Conservation (phyloP, 1,284 basidiomycete species). For the Cryptococcus jaspeensis region DNA sequence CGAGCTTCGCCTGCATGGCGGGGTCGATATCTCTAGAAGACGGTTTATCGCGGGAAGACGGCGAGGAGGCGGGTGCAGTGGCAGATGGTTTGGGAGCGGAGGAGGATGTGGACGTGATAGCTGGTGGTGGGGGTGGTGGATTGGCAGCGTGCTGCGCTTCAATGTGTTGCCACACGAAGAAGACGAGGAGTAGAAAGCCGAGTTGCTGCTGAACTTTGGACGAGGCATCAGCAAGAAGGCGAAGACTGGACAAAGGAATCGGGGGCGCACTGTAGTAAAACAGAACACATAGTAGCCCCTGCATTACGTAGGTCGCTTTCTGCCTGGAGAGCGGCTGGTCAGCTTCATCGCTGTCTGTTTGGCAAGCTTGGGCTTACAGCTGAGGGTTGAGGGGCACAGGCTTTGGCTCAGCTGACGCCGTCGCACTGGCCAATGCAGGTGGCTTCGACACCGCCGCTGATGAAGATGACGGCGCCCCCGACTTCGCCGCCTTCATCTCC, state of each 20-base stretch:
- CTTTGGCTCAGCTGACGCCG: neutral
- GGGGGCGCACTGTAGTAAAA: conserved; percentile 24
- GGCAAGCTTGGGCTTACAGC: conserved; percentile 16
- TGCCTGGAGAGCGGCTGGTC: conserved; percentile 11
- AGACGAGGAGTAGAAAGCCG: conserved; percentile 19
- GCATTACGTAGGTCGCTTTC: conserved; percentile 28
- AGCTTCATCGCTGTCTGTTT: neutral
- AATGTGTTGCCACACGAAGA: conserved; percentile 23
- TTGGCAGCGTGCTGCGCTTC: conserved; percentile 3
- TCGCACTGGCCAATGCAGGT: neutral
- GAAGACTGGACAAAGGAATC: neutral
- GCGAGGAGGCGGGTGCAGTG: neutral
- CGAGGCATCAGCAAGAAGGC: neutral
- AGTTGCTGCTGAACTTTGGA: conserved; percentile 26
- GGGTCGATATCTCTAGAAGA: neutral
- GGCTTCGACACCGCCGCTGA: conserved; percentile 1
- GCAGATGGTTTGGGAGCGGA: neutral
- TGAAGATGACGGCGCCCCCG: neutral
- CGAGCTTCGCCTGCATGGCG: neutral
- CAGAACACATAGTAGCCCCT: conserved; percentile 28
- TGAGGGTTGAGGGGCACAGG: conserved; percentile 18
- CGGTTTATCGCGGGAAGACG: neutral
- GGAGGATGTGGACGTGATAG: neutral
- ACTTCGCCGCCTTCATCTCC: conserved; percentile 4
- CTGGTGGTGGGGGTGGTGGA: neutral